Evolutionary conservation across 371 early-diverging fungal species (phyloP), one percentile per base, ranked within the genome.

Genomic region (Mucor racemosus): DNA sequence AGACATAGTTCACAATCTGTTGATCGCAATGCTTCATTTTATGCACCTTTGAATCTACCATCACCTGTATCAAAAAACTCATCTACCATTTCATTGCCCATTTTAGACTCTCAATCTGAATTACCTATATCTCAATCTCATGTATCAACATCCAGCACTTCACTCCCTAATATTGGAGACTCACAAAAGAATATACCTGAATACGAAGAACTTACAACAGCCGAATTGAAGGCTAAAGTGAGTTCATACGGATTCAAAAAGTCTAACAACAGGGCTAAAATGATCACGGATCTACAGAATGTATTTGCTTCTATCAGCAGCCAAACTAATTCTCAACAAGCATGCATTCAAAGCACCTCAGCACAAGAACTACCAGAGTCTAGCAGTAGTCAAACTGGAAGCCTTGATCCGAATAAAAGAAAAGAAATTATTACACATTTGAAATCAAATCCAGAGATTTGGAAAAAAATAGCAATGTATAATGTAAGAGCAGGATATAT

Each of bases 191-290:
- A 35, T n/a, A 14, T 60, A 31, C 48, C 62, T 8, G 38, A 61
- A 19, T 61, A 61, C 21, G 62, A 61, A 5, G 50, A 33, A 7
- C 13, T 61, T 1, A 50, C 62, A 4, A 61, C 50, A 21, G 33
- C 38, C 17, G 62, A 61, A 36, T 19, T 61, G 21, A 61, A 46
- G 42, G 62, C 62, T 4, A 61, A 61, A 39, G 17, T 65, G 13
- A 65, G 58, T 17, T 33, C 44, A 9, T 65, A 58, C 42, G 65
- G 65, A 7, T 65, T 48, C 26, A 65, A 65, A 58, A 26, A 46
- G 26, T 14, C 38, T 15, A 58, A 58, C 14, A 58, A 15, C 17
- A 33, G 65, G 26, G 9, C n/a, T 0, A 44, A 65, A 38, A 65
- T 65, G 58, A 65, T 65, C 48, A 15, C 48, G 19, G 58, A 65